Evolutionary conservation across 805 yeast genomes (phyloP), one percentile per base, ranked within the genome.

Genomic region (Suhomyces prunicola): DNA sequence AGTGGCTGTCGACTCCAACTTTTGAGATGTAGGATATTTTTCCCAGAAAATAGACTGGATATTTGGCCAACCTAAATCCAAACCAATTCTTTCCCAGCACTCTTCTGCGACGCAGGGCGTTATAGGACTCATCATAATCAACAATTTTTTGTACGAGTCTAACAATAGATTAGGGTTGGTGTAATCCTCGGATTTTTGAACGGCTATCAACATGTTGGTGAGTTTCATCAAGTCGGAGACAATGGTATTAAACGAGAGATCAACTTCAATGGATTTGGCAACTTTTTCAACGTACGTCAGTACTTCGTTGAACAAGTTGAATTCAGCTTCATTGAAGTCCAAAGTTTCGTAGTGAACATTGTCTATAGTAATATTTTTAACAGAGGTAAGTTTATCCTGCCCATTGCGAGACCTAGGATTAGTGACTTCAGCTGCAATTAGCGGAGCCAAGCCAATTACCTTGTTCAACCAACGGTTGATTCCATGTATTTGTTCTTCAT

Each of bases 201-300:
- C 77, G 2, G 65, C 57, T 2, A 67, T 62, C 15, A 88, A 60
- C 1, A 74, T 58, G 60, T 84, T 70, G 9, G 96, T 87, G 48
- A 86, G 67, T 63, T 91, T 94, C 97, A 91, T 93, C 62, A 84
- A 87, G 64, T 91, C 96, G 0, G 97, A 89, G 23, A 94, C 81
- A 1, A 90, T 84, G 0, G 97, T 92, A 67, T 94, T 93, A 65
- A 93, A 73, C 0, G 91, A 77, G 26, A 87, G 69, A 0, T 82
- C 78, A 0, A 70, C 73, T 22, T 76, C 82, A 51, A 89, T 81
- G 0, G 97, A 83, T 6, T 73, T 75, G 13, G 87, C 80, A 7
- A 90, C 78, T 8, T 79, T 72, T 19, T 64, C 66, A 13, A 85
- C 59, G 44, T 76, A 73, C 3, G 60, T 62, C 58, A 82, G 87